These are phyloP conservation scores for Auriscalpium orientale DNA, from an alignment of 768 basidiomycete genomes.

Conservation along the genomic window DNA sequence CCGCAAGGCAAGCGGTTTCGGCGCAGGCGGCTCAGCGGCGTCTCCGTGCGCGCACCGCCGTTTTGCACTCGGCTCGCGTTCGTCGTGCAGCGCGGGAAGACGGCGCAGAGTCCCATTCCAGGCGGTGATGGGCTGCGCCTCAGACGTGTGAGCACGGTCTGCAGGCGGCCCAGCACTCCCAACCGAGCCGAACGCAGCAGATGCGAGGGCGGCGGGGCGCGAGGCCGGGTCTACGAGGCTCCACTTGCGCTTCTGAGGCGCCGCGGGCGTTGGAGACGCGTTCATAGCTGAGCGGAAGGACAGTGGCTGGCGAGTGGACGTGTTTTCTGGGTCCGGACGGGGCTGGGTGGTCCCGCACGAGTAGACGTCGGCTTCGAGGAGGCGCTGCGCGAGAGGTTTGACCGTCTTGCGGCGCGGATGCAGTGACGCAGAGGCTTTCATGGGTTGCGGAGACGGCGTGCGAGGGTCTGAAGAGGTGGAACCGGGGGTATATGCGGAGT, in stretches of 20 bases:
- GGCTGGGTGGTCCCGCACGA: conserved; percentile 4
- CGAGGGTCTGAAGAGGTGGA: neutral
- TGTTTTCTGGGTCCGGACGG: neutral
- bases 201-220: no score
- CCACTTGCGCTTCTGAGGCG: neutral
- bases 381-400: conserved; percentile 12
- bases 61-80: no score
- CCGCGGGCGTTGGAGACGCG: neutral
- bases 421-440: neutral
- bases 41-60: neutral
- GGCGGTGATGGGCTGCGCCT: neutral
- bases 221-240: neutral
- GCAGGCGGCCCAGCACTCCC: neutral
- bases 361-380: conserved; percentile 14
- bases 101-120: neutral
- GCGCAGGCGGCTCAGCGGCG: neutral
- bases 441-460: neutral
- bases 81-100: neutral
- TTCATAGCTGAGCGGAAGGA: conserved; percentile 2
- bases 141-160: neutral
- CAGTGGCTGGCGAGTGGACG: conserved; percentile 6
- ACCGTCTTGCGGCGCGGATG: conserved; percentile 2
- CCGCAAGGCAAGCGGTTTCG: neutral
- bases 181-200: neutral
- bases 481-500: neutral